Conservation (phyloP, 345 rosid genomes). For the Gossypium turneri region DNA sequence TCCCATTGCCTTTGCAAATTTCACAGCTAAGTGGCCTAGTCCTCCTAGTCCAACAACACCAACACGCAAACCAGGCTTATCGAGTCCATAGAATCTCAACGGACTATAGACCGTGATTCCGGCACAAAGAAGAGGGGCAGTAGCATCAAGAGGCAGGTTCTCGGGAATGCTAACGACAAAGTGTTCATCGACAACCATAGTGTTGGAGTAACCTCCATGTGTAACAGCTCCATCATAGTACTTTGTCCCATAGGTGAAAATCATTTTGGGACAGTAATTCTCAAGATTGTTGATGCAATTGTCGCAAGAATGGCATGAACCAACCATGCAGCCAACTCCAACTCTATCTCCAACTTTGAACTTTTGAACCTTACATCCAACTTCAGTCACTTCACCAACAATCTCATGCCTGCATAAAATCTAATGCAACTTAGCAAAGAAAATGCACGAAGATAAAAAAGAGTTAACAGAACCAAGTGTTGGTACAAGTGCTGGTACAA, state of each 20-base stretch:
- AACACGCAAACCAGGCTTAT: not conserved
- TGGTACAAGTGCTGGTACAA: too few relatives aligned
- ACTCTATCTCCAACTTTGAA: conserved; percentile 48
- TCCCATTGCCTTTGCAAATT: not conserved
- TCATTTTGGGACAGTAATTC: not conserved
- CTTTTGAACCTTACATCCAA: conserved; percentile 28
- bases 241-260: not conserved
- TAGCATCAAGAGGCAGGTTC: not conserved
- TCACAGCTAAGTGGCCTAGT: not conserved
- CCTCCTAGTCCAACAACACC: not conserved
- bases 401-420: not conserved
- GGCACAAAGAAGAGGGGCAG: not conserved
- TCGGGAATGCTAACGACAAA: not conserved
- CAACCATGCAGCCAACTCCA: conserved; percentile 46
- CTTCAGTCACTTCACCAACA: not conserved
- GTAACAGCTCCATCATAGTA: not conserved
- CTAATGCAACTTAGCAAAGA: too few relatives aligned
- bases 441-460: too few relatives aligned
- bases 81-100: not conserved
- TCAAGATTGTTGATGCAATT: conserved; percentile 19
- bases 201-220: not conserved
- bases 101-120: not conserved
- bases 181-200: not conserved
- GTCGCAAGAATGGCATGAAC: conserved; percentile 32
- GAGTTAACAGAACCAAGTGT: too few relatives aligned